Evolutionary conservation across 768 basidiomycete species (phyloP), one percentile per base, ranked within the genome.

Genomic region (Suillus spraguei): DNA sequence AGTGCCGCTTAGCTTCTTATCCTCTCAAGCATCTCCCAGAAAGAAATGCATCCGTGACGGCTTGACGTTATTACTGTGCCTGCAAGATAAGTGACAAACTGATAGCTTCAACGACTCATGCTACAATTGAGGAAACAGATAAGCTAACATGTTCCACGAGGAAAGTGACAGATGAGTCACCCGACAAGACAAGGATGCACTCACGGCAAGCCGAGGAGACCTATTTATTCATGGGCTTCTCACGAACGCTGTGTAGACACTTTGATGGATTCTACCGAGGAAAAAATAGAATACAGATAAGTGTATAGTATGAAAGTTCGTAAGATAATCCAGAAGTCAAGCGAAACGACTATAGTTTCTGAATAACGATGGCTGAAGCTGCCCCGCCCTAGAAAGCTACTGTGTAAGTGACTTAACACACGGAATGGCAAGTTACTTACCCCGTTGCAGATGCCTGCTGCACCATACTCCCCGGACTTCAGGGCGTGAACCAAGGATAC

Each of bases 401-500:
- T 11, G 59, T 44, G 61, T 69, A 64, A 70, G 63, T 64, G 64
- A 14, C 69, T 55, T 55, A 50, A 62, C 54, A 65, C 17, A 55
- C 17, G 60, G 33, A 11, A 24, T 50, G 63, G 24, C 9, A 17
- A 56, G 24, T 17, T 9, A 83, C 94, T 77, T 76, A 96, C 94
- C 66, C 95, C 97, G 72, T 98, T 98, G 85, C 97, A 98, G 68
- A 99, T 90, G 76, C 91, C 95, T 44, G 96, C 97, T 61, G 93
- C 94, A 68, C 96, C 97, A 71, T 96, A 97, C 79, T 99, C 83
- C 44, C 96, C 96, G 3, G 88, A 76, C 82, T 97, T 89, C 67
- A 98, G 86, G n/a, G 90, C 87, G 74, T 98, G 95, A 5, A 94
- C 82, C 22, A 99, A 85, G 7, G 97, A 92, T 33, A 99, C 96